Conservation (phyloP, 306 rosid species). For the Trifolium pratense region DNA sequence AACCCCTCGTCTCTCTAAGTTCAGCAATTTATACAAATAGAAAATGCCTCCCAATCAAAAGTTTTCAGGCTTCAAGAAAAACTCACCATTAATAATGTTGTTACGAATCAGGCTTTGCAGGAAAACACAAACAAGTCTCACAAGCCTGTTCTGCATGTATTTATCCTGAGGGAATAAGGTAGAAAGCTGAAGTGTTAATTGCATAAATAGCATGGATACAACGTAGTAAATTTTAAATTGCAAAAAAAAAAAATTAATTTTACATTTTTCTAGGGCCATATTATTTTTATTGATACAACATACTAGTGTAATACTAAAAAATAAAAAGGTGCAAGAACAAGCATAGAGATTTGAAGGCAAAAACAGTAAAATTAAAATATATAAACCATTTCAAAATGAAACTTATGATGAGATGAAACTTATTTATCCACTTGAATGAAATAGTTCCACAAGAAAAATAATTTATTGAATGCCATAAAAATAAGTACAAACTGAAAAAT, state of each 20-base stretch:
- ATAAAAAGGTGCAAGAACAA: neutral
- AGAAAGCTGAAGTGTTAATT: slow-evolving; percentile 22
- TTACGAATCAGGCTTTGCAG: slow-evolving; percentile 96
- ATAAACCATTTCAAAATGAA: slow-evolving; percentile 17
- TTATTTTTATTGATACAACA: slow-evolving; percentile 3
- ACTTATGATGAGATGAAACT: neutral
- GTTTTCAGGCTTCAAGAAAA: slow-evolving; percentile 21
- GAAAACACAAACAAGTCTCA: slow-evolving; percentile 95
- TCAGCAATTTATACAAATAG: slow-evolving; percentile 9
- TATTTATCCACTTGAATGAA: slow-evolving; percentile 9
- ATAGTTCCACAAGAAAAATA: neutral
- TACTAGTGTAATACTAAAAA: neutral
- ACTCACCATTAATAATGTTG: slow-evolving; percentile 91
- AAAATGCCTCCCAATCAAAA: slow-evolving; percentile 19
- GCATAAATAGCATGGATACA: slow-evolving; percentile 3
- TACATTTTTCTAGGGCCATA: slow-evolving; percentile 3
- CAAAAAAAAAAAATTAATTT: neutral
- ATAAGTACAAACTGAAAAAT: slow-evolving; percentile 1
- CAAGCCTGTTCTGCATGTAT: slow-evolving; percentile 99
- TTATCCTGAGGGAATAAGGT: slow-evolving; percentile 70
- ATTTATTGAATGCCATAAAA: neutral
- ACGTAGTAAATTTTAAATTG: neutral
- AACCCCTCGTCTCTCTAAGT: slow-evolving; percentile 5
- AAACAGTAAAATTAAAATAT: slow-evolving; percentile 17
- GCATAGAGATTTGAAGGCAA: neutral